Percentiles rank a stretch among this genome's conserved stretches.
Conservation (phyloP, 805 yeast species). For the Maudiozyma barnettii region DNA sequence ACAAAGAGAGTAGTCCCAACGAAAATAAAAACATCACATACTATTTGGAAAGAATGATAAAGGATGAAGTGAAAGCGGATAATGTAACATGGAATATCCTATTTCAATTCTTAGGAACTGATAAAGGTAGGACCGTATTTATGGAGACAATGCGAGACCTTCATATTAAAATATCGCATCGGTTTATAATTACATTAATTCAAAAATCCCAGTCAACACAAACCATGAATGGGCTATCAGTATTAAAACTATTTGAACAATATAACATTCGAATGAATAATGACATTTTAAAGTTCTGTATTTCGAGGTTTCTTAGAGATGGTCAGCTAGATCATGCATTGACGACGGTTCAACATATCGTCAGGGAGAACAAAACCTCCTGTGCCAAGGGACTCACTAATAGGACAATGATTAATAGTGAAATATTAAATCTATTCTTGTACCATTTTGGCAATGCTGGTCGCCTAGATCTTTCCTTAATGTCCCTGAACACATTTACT, state of each 20-base stretch:
- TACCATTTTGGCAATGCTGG: constrained; percentile 26
- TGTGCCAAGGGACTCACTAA: background rate
- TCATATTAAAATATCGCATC: constrained; percentile 27
- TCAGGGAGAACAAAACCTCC: constrained; percentile 5
- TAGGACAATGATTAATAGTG: constrained; percentile 3
- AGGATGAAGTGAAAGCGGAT: constrained; percentile 25
- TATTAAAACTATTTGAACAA: constrained; percentile 18
- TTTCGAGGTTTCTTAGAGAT: constrained; percentile 22
- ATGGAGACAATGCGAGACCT: constrained; percentile 26
- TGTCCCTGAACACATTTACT: constrained; percentile 27
- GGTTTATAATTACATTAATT: background rate
- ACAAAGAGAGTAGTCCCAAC: constrained; percentile 20
- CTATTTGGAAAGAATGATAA: constrained; percentile 28
- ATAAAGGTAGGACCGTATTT: constrained; percentile 25
- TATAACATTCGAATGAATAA: constrained; percentile 21
- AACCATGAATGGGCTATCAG: constrained; percentile 10
- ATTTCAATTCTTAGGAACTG: constrained; percentile 28
- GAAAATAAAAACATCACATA: constrained; percentile 23
- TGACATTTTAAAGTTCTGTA: constrained; percentile 19
- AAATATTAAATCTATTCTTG: constrained; percentile 26
- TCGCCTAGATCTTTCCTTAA: constrained; percentile 29
- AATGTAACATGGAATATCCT: constrained; percentile 32
- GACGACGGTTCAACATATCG: constrained; percentile 17
- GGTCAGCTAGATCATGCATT: constrained; percentile 25
- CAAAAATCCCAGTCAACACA: background rate